Conservation (phyloP, 257 asterid species). For the Salvia hispanica region DNA sequence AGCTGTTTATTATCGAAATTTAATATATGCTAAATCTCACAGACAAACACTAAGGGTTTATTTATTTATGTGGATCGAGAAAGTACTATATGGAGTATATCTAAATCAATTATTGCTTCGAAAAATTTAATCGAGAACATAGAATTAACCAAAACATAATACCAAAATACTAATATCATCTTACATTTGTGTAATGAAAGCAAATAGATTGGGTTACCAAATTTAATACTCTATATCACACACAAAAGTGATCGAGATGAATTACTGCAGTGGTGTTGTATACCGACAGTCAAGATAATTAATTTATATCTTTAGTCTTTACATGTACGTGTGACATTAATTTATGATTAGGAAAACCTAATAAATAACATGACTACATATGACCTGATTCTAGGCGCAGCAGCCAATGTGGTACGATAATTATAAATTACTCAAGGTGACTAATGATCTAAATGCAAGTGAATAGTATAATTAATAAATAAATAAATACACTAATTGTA, state of each 20-base stretch:
- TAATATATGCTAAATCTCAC: constrained; percentile 11
- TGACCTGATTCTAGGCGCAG: constrained; percentile 28
- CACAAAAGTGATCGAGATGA: background rate
- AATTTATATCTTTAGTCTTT: too few species aligned
- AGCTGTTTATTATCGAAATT: background rate
- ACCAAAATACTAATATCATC: background rate
- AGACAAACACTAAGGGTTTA: constrained; percentile 28
- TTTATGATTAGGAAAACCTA: constrained; percentile 8
- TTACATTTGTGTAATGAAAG: background rate
- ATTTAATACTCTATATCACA: background rate
- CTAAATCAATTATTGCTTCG: background rate
- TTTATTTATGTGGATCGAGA: constrained; percentile 24
- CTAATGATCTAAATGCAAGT: constrained; percentile 33
- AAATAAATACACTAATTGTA: constrained; percentile 30
- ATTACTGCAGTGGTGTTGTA: too few species aligned
- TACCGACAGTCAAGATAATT: background rate
- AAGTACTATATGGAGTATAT: too few species aligned
- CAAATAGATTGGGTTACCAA: background rate
- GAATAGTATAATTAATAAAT: constrained; percentile 19
- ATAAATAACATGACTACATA: constrained; percentile 9
- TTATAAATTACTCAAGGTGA: constrained; percentile 35
- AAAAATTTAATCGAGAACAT: background rate
- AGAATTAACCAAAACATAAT: background rate
- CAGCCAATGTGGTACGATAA: constrained; percentile 37
- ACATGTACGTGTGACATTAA: background rate